A percentile compares a stretch with the other conserved stretches of the same genome.
Evolutionary conservation across 2,329 filamentous ascomycete genomes (phyloP).

Genomic region (Xylariaceae sp.): DNA sequence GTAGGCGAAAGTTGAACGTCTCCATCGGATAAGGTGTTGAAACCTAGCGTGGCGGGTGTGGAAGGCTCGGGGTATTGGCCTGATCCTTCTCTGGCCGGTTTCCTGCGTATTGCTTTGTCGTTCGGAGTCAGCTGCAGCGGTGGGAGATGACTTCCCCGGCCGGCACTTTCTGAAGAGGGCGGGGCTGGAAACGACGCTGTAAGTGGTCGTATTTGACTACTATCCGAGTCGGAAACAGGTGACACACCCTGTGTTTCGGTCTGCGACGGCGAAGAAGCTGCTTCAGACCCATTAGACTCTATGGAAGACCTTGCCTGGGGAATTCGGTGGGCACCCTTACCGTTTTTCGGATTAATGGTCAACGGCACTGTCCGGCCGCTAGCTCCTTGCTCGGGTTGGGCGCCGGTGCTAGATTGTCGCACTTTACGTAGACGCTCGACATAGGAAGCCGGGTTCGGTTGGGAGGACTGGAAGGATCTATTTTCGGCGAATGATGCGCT

Average conservation of each 20-base stretch:
- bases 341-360: conserved; percentile 48
- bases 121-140: conserved; percentile 27
- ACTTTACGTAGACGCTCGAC: conserved; percentile 43
- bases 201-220: conserved; percentile 18
- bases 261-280: conserved; percentile 24
- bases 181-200: conserved; percentile 34
- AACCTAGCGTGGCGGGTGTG: conserved; percentile 24
- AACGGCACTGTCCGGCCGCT: conserved; percentile 63
- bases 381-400: conserved; percentile 47
- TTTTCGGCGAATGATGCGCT: conserved; percentile 27
- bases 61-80: conserved; percentile 32
- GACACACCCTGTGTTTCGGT: not conserved
- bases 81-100: conserved; percentile 34
- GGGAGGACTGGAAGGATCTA: conserved; percentile 24
- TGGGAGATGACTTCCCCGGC: conserved; percentile 19
- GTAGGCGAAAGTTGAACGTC: conserved; percentile 36
- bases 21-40: conserved; percentile 37
- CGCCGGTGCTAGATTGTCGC: conserved; percentile 31
- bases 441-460: conserved; percentile 35
- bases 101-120: conserved; percentile 42
- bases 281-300: conserved; percentile 34
- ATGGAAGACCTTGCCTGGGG: conserved; percentile 30
- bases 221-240: conserved; percentile 9
- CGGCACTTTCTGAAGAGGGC: conserved; percentile 32
- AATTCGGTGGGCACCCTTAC: conserved; percentile 36